Evolutionary conservation across 2,329 filamentous ascomycete species (phyloP), one percentile per base, ranked within the genome.

Genomic region (Ophiostoma ulmi): DNA sequence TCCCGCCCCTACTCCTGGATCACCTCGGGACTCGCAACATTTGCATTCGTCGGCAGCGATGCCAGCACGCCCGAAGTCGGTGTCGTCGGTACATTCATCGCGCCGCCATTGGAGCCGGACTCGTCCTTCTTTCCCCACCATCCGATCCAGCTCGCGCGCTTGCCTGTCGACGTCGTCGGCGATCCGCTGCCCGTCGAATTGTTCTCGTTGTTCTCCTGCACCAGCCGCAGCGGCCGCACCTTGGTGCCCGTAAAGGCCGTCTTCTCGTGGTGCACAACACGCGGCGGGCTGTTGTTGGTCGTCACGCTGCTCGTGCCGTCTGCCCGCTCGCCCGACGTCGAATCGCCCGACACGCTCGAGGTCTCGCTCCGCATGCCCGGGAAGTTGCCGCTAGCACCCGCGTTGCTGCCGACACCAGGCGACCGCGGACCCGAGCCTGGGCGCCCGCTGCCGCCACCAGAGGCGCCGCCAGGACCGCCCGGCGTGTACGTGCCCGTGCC

Each of bases 161-260:
- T 90, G 76, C 85, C 85, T 22, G 80, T 78, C 41, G 77, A 79
- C 69, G 82, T 79, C 26, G 78, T 78, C 75, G 84, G 11, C 65
- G 64, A 14, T n/a, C 17, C 64, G 39, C 10, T 65, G 63, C 83
- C 2, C 68, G n/a, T n/a, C n/a, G 31, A 31, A 31, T 31, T 31
- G 31, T 31, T 31, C 31, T 31, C 31, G 31, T 87, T 86, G 74
- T 90, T 90, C 81, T 97, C 92, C 80, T 95, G 91, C 66, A 98
- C 93, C 39, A 99, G 84, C 20, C 94, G 86, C 74, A 99, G 82
- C 7, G 94, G 94, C 48, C 94, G 87, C 72, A 96, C 89, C 80
- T 95, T 95, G 76, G 89, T 90, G 64, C 88, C 88, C 4, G 86
- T 86, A 70, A 87, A 81, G 52, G 84, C 87, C 72, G 82, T 81